Base-by-base conservation (phyloP, 1,284 basidiomycete genomes). In the Ceratobasidium theobromae region DNA sequence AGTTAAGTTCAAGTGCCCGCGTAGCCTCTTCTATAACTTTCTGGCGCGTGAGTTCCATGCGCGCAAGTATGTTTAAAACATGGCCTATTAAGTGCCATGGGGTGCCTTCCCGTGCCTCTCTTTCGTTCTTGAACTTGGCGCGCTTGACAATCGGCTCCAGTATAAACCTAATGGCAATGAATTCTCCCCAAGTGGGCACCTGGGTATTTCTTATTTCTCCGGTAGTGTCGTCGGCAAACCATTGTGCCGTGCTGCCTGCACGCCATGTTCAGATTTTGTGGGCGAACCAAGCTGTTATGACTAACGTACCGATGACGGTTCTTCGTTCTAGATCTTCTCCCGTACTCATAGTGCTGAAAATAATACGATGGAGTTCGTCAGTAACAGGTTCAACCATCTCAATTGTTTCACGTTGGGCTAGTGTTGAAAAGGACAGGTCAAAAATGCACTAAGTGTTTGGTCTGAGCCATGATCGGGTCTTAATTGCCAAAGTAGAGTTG, bases 61-160 rank as follows among this genome's bases (percentile, higher is more conserved):
- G 57, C 14, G 57, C 43, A 6, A 60, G 21, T 6, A 43, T 43
- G 30, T 60, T 35, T 16, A 60, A 25, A 18, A 60, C 43, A 9
- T 33, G 18, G 2, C 28, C 27, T 3, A 60, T 48, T n/a, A 60
- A 35, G 32, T 60, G 57, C 57, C 57, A 60, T 18, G 57, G 57
- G 16, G 57, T 60, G 14, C 32, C 28, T 27, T 60, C 57, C 21
- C 57, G 27, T 25, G 57, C 57, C 9, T 43, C 32, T 25, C 30
- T 48, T n/a, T 60, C 43, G 25, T 60, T 32, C 8, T 32, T 32
- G 18, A 33, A 16, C 18, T 27, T 25, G 14, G 57, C 57, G 23
- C 57, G 57, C n/a, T 60, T 48, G n/a, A 60, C 4, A 21, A 60
- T 60, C 12, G 57, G 57, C 16, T 48, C 43, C 2, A 60, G 57